Conservation (phyloP, 2,329 filamentous ascomycete genomes). For the Pseudovirgaria hyperparasitica region DNA sequence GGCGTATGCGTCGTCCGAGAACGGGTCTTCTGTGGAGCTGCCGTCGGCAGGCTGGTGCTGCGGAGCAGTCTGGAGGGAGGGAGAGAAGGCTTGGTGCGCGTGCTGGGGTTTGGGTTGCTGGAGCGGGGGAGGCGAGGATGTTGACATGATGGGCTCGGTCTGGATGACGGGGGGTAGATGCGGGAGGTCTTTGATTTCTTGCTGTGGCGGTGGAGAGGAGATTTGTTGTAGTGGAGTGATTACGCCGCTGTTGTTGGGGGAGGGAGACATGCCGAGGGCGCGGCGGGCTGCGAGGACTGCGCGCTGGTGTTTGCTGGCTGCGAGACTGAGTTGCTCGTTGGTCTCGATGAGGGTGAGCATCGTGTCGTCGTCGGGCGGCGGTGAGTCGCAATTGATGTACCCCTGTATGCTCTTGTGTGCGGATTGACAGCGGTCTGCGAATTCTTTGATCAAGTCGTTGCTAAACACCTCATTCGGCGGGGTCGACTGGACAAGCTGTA, state of each 20-base stretch:
- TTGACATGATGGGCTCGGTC: background rate
- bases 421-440: conserved; percentile 70
- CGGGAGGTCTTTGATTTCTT: conserved; percentile 5
- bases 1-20: no score
- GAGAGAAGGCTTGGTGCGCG: background rate
- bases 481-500: conserved; percentile 82
- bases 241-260: conserved; percentile 10
- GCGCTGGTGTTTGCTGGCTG: conserved; percentile 73
- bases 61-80: no score
- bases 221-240: conserved; percentile 1
- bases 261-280: conserved; percentile 15
- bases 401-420: conserved; percentile 71
- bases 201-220: no score
- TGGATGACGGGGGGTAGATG: background rate
- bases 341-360: conserved; percentile 89
- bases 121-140: background rate
- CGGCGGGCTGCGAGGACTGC: conserved; percentile 52
- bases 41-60: no score
- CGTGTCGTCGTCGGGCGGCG: conserved; percentile 80
- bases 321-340: conserved; percentile 77
- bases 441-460: conserved; percentile 89
- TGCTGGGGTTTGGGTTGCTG: background rate
- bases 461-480: conserved; percentile 59
- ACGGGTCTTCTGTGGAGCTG: no score
- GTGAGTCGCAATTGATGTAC: conserved; percentile 72